These are phyloP conservation scores for Letharia lupina DNA, from an alignment of 495 filamentous ascomycete genomes.

Conservation along the genomic window DNA sequence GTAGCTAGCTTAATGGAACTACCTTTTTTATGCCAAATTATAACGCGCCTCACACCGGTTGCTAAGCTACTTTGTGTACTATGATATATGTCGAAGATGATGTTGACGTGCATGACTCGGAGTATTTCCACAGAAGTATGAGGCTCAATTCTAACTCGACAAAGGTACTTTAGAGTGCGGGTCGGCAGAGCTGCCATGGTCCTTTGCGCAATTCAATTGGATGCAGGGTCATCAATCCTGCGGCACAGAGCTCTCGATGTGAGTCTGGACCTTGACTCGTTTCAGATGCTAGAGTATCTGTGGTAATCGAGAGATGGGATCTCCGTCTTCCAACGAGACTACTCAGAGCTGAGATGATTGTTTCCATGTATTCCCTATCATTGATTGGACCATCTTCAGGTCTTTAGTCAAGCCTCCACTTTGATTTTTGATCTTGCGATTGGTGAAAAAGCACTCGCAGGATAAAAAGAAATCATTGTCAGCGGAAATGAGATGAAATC, in stretches of 20 bases:
- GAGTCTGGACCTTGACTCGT: neutral
- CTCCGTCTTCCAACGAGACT: neutral
- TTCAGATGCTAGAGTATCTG: neutral
- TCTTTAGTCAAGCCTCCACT: neutral
- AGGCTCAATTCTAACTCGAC: neutral
- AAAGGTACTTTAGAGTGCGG: neutral
- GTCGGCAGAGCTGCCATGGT: slow-evolving; percentile 3
- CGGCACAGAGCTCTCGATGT: neutral
- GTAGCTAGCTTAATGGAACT: too few species aligned
- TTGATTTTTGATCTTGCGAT: neutral
- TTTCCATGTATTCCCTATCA: neutral
- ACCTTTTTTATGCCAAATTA: neutral
- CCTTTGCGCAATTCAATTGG: slow-evolving; percentile 5
- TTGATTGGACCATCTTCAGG: neutral
- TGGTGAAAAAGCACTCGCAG: neutral
- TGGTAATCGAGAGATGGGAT: neutral
- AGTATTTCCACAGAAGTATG: neutral
- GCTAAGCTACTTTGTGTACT: neutral
- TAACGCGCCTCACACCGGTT: neutral
- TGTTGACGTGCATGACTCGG: neutral
- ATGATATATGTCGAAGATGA: neutral
- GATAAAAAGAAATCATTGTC: neutral
- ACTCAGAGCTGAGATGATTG: neutral
- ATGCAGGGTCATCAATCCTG: neutral
- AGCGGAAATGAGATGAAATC: neutral